Evolutionary conservation across 2,329 filamentous ascomycete genomes (phyloP), one percentile per base, ranked within the genome.

Genomic region (Raffaelea arxii): DNA sequence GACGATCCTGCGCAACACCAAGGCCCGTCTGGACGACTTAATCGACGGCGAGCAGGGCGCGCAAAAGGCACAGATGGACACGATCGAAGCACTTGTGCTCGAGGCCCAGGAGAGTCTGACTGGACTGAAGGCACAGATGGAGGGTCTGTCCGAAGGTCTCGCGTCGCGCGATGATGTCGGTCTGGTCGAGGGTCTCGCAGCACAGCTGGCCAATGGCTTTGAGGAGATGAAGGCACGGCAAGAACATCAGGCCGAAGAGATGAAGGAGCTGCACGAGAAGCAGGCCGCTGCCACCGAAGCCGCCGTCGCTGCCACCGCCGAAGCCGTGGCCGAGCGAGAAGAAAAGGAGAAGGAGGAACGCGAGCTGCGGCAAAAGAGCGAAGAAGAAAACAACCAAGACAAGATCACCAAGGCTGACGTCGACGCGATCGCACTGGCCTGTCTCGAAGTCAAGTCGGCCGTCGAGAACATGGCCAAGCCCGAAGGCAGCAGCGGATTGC

Each of bases 1-100:
- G 63, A 94, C 85, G 0, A 80, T 97, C 42, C 73, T 97, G 12
- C 80, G 84, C 37, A 95, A 94, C 60, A 90, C 89, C 25, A 96
- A 96, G 61, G 80, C 83, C 5, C 86, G 86, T 41, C 70, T 97
- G 10, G 91, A 96, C 49, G 89, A 94, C 49, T 62, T 79, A 19
- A 77, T 94, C 43, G 77, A 90, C 43, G 75, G 80, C 4, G 84
- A 89, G 27, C 80, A 85, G 48, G 70, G 79, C 2, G 80, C 89
- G 10, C 72, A 74, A 46, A 82, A 80, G 55, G 78, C 82, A 27
- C 77, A 83, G 45, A 64, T 83, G 23, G 78, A 83, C 52, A 70
- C 75, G 1, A 70, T 91, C 3, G 86, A 92, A 56, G 62, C 67
- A 6, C 59, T 77, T 6, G 71, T 94, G 5, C 72, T 80, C 4